phyloP scores from a whole-genome alignment of 164 flowering plant species.

The Brasenia schreberi region DNA sequence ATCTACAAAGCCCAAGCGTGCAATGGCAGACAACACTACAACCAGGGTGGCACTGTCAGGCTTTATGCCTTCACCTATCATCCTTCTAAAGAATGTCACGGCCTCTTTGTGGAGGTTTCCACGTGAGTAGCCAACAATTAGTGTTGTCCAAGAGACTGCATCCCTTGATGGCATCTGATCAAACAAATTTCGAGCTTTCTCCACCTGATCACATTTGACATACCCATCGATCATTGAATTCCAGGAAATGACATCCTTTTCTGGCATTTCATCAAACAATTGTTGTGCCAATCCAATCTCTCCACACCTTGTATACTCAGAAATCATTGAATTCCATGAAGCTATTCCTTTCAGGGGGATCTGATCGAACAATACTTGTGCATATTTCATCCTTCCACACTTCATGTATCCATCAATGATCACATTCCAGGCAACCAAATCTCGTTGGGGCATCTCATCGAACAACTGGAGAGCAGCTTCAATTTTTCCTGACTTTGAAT shows the following conservation, averaged over 20 bases:
- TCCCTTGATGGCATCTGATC: constrained; percentile 6
- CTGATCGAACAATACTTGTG: constrained; percentile 4
- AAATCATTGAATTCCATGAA: constrained; percentile 10
- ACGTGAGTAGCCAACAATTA: constrained; percentile 1
- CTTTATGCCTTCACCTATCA: constrained; percentile 8
- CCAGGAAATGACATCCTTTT: constrained; percentile 7
- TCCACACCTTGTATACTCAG: constrained; percentile 6
- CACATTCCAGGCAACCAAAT: constrained; percentile 4
- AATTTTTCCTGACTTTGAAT: neutral
- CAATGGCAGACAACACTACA: constrained; percentile 12
- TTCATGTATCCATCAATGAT: constrained; percentile 11
- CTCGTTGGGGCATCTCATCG: too few species aligned
- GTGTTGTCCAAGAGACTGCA: constrained; percentile 6
- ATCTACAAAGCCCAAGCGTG: constrained; percentile 19
- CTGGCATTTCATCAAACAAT: constrained; percentile 8
- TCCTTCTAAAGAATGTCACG: constrained; percentile 15
- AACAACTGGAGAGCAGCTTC: neutral
- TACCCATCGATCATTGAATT: constrained; percentile 9
- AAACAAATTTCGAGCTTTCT: constrained; percentile 4
- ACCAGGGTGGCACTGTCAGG: constrained; percentile 19
- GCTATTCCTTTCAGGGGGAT: constrained; percentile 5
- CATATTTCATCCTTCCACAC: neutral
- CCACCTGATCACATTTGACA: constrained; percentile 3
- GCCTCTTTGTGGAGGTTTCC: constrained; percentile 14
- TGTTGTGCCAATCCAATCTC: constrained; percentile 1